Evolutionary conservation across 768 basidiomycete genomes (phyloP).

Genomic region (Cystofilobasidium macerans): DNA sequence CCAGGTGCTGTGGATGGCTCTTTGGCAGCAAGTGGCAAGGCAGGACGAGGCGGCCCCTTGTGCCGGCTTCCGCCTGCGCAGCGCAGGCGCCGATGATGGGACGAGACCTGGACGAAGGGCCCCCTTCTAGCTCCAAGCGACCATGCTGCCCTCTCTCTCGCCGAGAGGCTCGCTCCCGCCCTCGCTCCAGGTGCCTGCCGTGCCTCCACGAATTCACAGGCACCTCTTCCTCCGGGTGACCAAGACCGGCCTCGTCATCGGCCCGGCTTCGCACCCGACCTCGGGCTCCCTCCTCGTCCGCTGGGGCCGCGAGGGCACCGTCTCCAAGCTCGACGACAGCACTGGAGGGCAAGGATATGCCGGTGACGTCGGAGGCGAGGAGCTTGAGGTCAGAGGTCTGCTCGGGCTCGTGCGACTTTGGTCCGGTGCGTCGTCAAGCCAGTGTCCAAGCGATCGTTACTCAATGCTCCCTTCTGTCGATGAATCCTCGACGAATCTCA

Average conservation of each 20-base stretch:
- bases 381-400: conserved; percentile 12
- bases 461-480: neutral
- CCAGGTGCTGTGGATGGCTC: too few species aligned
- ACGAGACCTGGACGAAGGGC: too few species aligned
- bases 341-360: neutral
- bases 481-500: neutral
- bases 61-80: too few species aligned
- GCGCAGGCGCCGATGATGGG: too few species aligned
- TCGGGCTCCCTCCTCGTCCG: conserved; percentile 1
- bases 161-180: conserved; percentile 29
- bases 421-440: conserved; percentile 8
- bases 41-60: too few species aligned
- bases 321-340: neutral
- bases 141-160: conserved; percentile 7
- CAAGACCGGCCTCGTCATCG: neutral
- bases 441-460: too few species aligned
- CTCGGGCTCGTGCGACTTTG: conserved; percentile 15
- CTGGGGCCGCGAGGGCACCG: conserved; percentile 19
- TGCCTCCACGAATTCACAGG: neutral
- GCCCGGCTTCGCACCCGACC: neutral
- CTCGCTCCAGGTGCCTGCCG: conserved; percentile 15
- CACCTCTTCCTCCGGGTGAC: neutral
- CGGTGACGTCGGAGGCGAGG: neutral
- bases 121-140: conserved; percentile 10
- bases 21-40: too few species aligned